Evolutionary conservation across 2,329 filamentous ascomycete genomes (phyloP), one percentile per base, ranked within the genome.

Genomic region (Clarireedia hainanense): DNA sequence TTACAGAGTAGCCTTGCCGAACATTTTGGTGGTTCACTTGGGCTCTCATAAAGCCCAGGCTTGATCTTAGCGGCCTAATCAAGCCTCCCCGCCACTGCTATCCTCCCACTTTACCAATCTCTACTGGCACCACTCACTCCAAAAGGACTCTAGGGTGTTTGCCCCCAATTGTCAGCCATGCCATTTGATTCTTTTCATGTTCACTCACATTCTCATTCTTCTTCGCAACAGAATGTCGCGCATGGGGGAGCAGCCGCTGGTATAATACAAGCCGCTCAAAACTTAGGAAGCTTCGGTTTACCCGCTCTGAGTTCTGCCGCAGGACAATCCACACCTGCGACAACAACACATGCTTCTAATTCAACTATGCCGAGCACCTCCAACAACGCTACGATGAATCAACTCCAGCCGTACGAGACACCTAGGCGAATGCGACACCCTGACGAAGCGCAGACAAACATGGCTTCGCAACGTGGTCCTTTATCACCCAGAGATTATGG

Each of bases 391-490:
- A 63, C 59, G 56, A 75, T 75, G 73, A 75, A 74, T 64, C 71
- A 73, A 58, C 61, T 70, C 55, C 74, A 73, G 65, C 68, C 73
- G 50, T 80, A 74, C 68, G 77, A 80, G 57, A 73, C 74, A 47
- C 72, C 76, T 59, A 75, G 77, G 64, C 74, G 77, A 63, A 69
- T 71, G 51, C 74, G 77, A 57, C 73, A 76, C 61, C 72, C 75
- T 50, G 80, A 84, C 63, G 80, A 83, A 67, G 72, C 81, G 63
- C 68, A 72, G 39, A 66, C 69, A 40, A 63, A 57, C 36, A 66
- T 64, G 61, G 47, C 59, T 56, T 60, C 63, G 12, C 67, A 67
- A 52, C 63, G 67, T 43, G 60, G 61, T 12, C 57, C 60, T 42
- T 50, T 68, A 46, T 69, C 68, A 23, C 65, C 76, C 46, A 73